Evolutionary conservation across 2,329 filamentous ascomycete genomes (phyloP).

Genomic region (Aspergillus vadensis): DNA sequence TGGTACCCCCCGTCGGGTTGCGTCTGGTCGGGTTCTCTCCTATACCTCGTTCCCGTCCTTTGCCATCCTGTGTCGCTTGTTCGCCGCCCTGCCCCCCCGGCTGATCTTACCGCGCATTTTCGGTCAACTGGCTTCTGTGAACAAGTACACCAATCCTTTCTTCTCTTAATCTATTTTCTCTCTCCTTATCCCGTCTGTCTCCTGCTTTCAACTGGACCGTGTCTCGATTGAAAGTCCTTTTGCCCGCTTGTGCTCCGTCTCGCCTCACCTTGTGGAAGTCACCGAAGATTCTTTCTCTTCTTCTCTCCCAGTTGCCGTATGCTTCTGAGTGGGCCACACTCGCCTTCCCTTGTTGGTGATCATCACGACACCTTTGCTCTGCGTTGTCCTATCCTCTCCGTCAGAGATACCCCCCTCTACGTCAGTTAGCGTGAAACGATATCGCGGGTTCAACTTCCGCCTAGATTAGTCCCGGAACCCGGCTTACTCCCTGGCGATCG

Average conservation of each 20-base stretch:
- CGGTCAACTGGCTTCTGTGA: slow-evolving; percentile 15
- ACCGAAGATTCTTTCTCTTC: slow-evolving; percentile 15
- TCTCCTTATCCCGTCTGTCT: background rate
- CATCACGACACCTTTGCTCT: slow-evolving; percentile 10
- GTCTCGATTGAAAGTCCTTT: background rate
- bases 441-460: background rate
- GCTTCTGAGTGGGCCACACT: slow-evolving; percentile 19
- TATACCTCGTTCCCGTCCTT: slow-evolving; percentile 26
- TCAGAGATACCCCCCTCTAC: slow-evolving; percentile 6
- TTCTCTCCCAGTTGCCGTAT: slow-evolving; percentile 14
- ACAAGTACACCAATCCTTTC: slow-evolving; percentile 17
- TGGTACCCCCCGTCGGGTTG: slow-evolving; percentile 12
- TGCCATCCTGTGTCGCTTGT: slow-evolving; percentile 22
- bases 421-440: slow-evolving; percentile 10
- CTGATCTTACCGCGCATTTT: slow-evolving; percentile 25
- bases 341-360: slow-evolving; percentile 12
- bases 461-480: background rate
- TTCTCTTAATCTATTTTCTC: slow-evolving; percentile 7
- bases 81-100: slow-evolving; percentile 20
- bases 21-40: slow-evolving; percentile 12
- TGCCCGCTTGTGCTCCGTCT: background rate
- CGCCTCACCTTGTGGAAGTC: slow-evolving; percentile 11
- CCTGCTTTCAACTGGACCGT: background rate
- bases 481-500: slow-evolving; percentile 6
- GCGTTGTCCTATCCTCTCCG: slow-evolving; percentile 11